A percentile compares a stretch with the other conserved stretches of the same genome.
Evolutionary conservation across 1,284 basidiomycete genomes (phyloP).

Genomic region (Thecaphora thlaspeos): DNA sequence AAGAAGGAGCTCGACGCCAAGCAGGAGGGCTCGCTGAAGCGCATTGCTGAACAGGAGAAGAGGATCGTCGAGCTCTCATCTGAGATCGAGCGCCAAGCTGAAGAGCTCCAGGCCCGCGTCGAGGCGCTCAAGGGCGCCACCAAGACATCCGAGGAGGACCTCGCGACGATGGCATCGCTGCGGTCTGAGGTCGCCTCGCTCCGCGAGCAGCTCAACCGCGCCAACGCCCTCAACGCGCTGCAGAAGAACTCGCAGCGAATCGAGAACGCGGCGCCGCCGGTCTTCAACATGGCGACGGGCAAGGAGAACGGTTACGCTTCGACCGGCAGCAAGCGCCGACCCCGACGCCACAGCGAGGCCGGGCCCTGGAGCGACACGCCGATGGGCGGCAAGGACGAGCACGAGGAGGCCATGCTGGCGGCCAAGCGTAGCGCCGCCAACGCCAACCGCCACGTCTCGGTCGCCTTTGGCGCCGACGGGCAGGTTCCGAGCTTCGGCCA

Average conservation of each 20-base stretch:
- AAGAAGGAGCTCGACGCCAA: slow-evolving; percentile 81
- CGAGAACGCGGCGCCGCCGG: slow-evolving; percentile 49
- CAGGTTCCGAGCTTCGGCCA: slow-evolving; percentile 40
- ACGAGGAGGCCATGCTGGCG: slow-evolving; percentile 72
- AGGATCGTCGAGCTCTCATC: slow-evolving; percentile 70
- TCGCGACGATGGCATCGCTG: slow-evolving; percentile 78
- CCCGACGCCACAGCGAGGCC: slow-evolving; percentile 79
- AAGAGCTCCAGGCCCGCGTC: slow-evolving; percentile 73
- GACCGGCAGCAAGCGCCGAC: slow-evolving; percentile 55
- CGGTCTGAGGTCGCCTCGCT: slow-evolving; percentile 87
- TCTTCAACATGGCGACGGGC: slow-evolving; percentile 52
- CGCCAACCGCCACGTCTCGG: slow-evolving; percentile 81
- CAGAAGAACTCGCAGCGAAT: slow-evolving; percentile 55
- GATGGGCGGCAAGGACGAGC: slow-evolving; percentile 66
- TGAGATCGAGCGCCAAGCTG: slow-evolving; percentile 72
- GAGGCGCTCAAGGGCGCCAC: slow-evolving; percentile 43
- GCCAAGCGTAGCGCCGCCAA: slow-evolving; percentile 72
- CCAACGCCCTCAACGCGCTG: slow-evolving; percentile 67
- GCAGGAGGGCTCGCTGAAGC: slow-evolving; percentile 73
- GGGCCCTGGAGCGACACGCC: slow-evolving; percentile 71
- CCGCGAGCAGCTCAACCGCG: slow-evolving; percentile 91
- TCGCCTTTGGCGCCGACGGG: slow-evolving; percentile 65
- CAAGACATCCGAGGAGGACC: slow-evolving; percentile 68
- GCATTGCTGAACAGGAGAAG: slow-evolving; percentile 79
- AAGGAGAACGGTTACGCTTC: slow-evolving; percentile 38